phyloP scores from a whole-genome alignment of 495 filamentous ascomycete genomes.

The Penicillium ochrochloron region DNA sequence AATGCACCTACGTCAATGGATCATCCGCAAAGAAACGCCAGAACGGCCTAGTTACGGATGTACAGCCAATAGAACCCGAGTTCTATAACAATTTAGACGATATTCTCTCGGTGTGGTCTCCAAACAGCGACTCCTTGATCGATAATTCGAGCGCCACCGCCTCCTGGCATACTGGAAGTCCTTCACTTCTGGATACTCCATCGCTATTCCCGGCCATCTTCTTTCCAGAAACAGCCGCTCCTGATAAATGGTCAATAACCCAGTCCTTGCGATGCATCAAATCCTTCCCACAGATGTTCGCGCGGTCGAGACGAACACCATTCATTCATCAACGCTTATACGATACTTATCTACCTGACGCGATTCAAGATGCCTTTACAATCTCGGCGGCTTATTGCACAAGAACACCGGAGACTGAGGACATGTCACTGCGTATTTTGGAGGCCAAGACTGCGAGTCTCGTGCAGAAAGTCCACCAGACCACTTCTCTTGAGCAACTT shows the following conservation, averaged over 20 bases:
- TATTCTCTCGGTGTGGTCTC: neutral
- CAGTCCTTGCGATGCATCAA: slow-evolving; percentile 11
- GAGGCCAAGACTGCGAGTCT: slow-evolving; percentile 12
- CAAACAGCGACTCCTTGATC: neutral
- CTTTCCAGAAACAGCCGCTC: slow-evolving; percentile 5
- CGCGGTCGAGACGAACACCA: slow-evolving; percentile 11
- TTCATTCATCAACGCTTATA: slow-evolving; percentile 25
- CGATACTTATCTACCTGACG: slow-evolving; percentile 15
- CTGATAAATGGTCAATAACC: slow-evolving; percentile 20
- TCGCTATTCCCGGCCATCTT: neutral
- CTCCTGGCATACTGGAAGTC: slow-evolving; percentile 10
- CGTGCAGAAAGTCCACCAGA: slow-evolving; percentile 4
- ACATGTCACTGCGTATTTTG: slow-evolving; percentile 19
- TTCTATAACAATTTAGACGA: neutral
- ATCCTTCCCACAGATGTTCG: slow-evolving; percentile 15
- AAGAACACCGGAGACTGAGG: slow-evolving; percentile 18
- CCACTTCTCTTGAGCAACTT: slow-evolving; percentile 25
- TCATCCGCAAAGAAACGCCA: neutral
- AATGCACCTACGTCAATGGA: slow-evolving; percentile 17
- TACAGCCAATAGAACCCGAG: slow-evolving; percentile 1
- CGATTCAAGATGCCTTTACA: slow-evolving; percentile 25
- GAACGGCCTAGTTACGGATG: neutral
- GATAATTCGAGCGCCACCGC: neutral
- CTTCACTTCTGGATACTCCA: neutral
- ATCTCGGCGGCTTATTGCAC: slow-evolving; percentile 19